These are phyloP conservation scores for Pseudevernia furfuracea DNA, from an alignment of 495 filamentous ascomycete genomes.

Conservation along the genomic window DNA sequence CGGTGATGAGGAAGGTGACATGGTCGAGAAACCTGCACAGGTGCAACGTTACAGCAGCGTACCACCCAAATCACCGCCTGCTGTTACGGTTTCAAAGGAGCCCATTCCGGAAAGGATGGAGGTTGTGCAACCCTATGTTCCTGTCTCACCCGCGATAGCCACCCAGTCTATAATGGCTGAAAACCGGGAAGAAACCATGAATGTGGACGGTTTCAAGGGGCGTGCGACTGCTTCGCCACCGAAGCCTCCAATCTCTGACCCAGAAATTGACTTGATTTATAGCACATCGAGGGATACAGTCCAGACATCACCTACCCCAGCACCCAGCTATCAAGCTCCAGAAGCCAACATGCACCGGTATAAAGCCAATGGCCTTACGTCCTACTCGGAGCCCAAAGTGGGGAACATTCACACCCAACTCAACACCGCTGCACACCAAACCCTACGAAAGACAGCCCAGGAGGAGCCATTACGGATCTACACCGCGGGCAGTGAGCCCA, in stretches of 20 bases:
- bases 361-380: neutral
- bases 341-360: conserved; percentile 12
- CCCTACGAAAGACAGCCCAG: too few species aligned
- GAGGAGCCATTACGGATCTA: conserved; percentile 11
- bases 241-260: conserved; percentile 3
- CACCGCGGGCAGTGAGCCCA: conserved; percentile 18
- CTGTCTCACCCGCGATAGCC: neutral
- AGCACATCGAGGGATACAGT: conserved; percentile 1
- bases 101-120: conserved; percentile 1
- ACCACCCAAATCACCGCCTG: neutral
- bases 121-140: neutral
- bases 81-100: conserved; percentile 5
- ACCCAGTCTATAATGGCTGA: neutral
- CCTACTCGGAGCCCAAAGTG: conserved; percentile 4
- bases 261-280: neutral
- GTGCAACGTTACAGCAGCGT: conserved; percentile 1
- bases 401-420: conserved; percentile 12
- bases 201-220: neutral
- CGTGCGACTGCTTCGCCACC: conserved; percentile 6
- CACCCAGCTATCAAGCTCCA: conserved; percentile 3
- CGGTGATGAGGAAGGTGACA: conserved; percentile 26
- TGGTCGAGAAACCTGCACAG: neutral
- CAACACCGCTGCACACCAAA: neutral
- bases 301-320: neutral
- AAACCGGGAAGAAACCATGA: neutral